Conservation (phyloP, 306 rosid species). For the Glycine latifolia region DNA sequence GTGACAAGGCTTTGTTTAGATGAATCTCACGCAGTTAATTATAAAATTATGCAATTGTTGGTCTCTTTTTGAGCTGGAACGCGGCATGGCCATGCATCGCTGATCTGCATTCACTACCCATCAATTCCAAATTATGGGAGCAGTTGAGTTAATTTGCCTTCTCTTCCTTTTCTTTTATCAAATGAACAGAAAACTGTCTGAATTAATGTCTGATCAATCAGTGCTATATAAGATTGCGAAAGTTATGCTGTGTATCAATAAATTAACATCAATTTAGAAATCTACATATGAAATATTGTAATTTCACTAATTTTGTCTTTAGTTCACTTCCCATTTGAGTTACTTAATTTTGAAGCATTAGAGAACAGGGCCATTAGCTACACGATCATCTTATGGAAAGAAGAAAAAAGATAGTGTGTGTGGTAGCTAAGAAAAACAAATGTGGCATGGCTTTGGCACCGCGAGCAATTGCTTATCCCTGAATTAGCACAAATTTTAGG, state of each 20-base stretch:
- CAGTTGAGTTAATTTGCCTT: constrained; percentile 35
- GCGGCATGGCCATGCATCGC: constrained; percentile 55
- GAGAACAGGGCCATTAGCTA: constrained; percentile 37
- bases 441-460: constrained; percentile 34
- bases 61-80: constrained; percentile 54
- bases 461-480: constrained; percentile 18
- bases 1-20: constrained; percentile 43
- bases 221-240: background rate
- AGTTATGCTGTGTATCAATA: constrained; percentile 6
- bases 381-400: background rate
- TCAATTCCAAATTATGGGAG: constrained; percentile 42
- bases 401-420: constrained; percentile 8
- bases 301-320: constrained; percentile 33
- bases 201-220: constrained; percentile 36
- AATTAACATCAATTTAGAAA: background rate
- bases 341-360: background rate
- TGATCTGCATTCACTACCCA: background rate
- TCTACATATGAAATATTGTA: background rate
- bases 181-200: constrained; percentile 42
- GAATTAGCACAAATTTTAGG: constrained; percentile 38
- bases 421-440: constrained; percentile 29
- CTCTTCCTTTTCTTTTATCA: constrained; percentile 14
- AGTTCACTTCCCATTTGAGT: constrained; percentile 36
- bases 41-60: background rate
- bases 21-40: constrained; percentile 25